Evolutionary conservation across 2,329 filamentous ascomycete species (phyloP), one percentile per base, ranked within the genome.

Genomic region (Fusarium denticulatum): DNA sequence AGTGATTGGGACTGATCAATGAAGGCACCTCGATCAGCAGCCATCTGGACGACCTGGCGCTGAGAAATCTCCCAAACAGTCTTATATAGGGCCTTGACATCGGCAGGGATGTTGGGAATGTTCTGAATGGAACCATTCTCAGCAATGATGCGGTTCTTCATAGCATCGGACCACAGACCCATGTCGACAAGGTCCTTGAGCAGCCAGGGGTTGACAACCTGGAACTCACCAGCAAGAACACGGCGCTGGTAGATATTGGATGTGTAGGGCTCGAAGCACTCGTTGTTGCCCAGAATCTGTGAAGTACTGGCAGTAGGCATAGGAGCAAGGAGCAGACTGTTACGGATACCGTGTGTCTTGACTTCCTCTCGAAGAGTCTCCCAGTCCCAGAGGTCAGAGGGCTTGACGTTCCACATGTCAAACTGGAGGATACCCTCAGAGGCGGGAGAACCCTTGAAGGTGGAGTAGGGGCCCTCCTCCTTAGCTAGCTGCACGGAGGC

Each of bases 81-180:
- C 92, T 99, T 99, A 90, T 99, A 99, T 12, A 99, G 89, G 43
- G 92, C 91, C 88, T 99, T 99, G 88, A 97, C 93, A 78, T 99
- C 96, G 37, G 93, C 90, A 20, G 96, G 96, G 72, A 99, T 98
- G 85, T 97, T 98, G 81, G 96, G 94, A 73, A 99, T 96, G 84
- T 96, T 96, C 84, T 98, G 96, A 63, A 99, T 93, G 26, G 96
- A 98, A 76, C 96, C 96, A 76, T 94, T 94, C 72, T 98, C 96
- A 65, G 96, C 93, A 80, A 99, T 99, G 88, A 99, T 99, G 79
- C 96, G 95, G 88, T 99, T 99, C 92, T 99, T 99, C 96, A 99
- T 99, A 86, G 95, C 94, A 85, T 99, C 96, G 53, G 96, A 98
- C 96, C 96, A 99, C 49, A 99, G 89, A 70, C 96, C 96, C 87